Evolutionary conservation across 2,329 filamentous ascomycete species (phyloP).

Genomic region (Pestalotiopsis sp.): DNA sequence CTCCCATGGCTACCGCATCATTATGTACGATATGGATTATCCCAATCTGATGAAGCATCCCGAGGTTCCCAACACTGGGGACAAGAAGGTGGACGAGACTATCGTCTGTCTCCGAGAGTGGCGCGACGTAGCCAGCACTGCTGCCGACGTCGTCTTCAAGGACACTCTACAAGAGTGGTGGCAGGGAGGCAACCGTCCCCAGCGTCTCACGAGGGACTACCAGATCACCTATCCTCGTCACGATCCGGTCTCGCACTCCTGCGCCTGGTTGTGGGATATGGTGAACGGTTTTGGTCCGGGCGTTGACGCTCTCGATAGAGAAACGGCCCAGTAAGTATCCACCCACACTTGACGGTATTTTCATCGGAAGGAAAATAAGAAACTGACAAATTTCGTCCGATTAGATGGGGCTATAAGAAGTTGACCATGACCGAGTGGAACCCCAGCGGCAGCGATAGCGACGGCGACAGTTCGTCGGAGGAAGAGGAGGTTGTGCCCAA

Average conservation of each 20-base stretch:
- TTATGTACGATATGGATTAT: slow-evolving; percentile 13
- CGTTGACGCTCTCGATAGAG: background rate
- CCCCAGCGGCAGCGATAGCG: too few species aligned
- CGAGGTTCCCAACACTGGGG: background rate
- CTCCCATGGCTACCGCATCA: background rate
- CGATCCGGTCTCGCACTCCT: slow-evolving; percentile 1
- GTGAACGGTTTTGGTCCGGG: background rate
- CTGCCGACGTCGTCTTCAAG: background rate
- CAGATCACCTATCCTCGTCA: background rate
- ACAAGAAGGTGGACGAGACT: background rate
- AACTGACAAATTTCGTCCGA: background rate
- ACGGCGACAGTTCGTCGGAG: too few species aligned
- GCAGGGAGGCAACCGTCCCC: background rate
- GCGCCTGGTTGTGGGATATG: slow-evolving; percentile 7
- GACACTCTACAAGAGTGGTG: slow-evolving; percentile 2
- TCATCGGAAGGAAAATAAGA: background rate
- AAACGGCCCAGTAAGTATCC: background rate
- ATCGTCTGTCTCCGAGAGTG: background rate
- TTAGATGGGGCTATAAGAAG: background rate
- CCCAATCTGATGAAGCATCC: background rate
- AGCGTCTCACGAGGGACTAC: background rate
- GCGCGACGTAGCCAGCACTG: background rate
- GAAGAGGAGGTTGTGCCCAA: background rate
- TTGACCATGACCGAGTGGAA: too few species aligned
- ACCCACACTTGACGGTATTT: background rate